Conservation (phyloP, 805 yeast species). For the Yamadazyma endophytica region DNA sequence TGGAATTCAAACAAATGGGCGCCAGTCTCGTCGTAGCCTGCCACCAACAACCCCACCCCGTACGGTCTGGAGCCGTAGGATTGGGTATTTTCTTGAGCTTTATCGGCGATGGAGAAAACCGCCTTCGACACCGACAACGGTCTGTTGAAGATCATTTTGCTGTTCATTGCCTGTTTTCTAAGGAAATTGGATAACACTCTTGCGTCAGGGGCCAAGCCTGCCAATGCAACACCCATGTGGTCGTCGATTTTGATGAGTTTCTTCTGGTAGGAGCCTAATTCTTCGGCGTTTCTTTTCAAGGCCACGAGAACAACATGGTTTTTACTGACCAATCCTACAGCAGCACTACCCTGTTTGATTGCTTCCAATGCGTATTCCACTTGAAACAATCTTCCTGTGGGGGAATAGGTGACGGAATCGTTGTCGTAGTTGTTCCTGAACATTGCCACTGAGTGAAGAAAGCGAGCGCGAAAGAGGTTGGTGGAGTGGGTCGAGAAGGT, state of each 20-base stretch:
- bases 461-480: too few species aligned
- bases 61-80: constrained; percentile 95
- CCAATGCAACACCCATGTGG: constrained; percentile 91
- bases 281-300: constrained; percentile 93
- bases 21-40: constrained; percentile 91
- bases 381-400: constrained; percentile 89
- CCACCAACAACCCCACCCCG: constrained; percentile 90
- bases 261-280: constrained; percentile 93
- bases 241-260: constrained; percentile 88
- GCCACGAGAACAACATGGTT: constrained; percentile 91
- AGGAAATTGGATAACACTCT: constrained; percentile 85
- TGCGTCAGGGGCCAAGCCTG: constrained; percentile 98
- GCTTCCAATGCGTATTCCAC: constrained; percentile 90
- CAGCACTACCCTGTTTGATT: constrained; percentile 96
- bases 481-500: too few species aligned
- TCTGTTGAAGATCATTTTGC: constrained; percentile 79
- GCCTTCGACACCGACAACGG: constrained; percentile 82
- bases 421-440: constrained; percentile 98
- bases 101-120: constrained; percentile 83
- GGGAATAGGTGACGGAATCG: constrained; percentile 96
- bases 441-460: too few species aligned
- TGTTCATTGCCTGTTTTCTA: constrained; percentile 87
- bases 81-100: constrained; percentile 96
- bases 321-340: constrained; percentile 87
- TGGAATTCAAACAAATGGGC: constrained; percentile 93